These are phyloP conservation scores for Calonectria honghensis DNA, from an alignment of 2,329 filamentous ascomycete species.

Conservation along the genomic window DNA sequence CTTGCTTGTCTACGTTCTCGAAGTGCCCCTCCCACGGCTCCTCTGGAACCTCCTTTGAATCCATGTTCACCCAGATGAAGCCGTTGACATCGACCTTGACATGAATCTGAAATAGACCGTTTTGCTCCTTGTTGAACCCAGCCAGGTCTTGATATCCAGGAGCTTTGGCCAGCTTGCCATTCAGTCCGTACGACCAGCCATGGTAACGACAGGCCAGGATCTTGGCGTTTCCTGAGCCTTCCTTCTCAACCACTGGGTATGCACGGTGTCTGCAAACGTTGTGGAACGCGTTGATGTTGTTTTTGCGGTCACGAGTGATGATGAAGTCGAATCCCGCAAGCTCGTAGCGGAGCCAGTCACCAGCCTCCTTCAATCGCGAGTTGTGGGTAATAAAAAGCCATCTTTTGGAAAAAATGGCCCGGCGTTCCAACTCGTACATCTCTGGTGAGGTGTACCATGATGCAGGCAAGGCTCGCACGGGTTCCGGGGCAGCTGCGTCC, in stretches of 20 bases:
- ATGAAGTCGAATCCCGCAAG: slow-evolving; percentile 73
- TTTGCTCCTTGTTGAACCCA: slow-evolving; percentile 72
- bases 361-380: slow-evolving; percentile 67
- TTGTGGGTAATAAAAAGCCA: slow-evolving; percentile 75
- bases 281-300: slow-evolving; percentile 74
- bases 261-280: slow-evolving; percentile 77
- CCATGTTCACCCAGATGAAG: slow-evolving; percentile 76
- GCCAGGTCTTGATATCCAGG: slow-evolving; percentile 73
- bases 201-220: slow-evolving; percentile 77
- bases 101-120: slow-evolving; percentile 72
- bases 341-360: slow-evolving; percentile 73
- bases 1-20: slow-evolving; percentile 64
- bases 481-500: not conserved
- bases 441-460: slow-evolving; percentile 70
- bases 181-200: slow-evolving; percentile 76
- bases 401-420: slow-evolving; percentile 73
- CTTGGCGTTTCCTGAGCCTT: slow-evolving; percentile 66
- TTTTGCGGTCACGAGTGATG: slow-evolving; percentile 68
- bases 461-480: slow-evolving; percentile 63
- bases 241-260: slow-evolving; percentile 71
- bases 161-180: slow-evolving; percentile 74
- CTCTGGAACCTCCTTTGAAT: slow-evolving; percentile 64
- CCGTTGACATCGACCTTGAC: slow-evolving; percentile 70
- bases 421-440: slow-evolving; percentile 73
- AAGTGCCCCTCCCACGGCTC: slow-evolving; percentile 70